phyloP scores from a whole-genome alignment of 768 basidiomycete species.

The Rhodotorula paludigena region DNA sequence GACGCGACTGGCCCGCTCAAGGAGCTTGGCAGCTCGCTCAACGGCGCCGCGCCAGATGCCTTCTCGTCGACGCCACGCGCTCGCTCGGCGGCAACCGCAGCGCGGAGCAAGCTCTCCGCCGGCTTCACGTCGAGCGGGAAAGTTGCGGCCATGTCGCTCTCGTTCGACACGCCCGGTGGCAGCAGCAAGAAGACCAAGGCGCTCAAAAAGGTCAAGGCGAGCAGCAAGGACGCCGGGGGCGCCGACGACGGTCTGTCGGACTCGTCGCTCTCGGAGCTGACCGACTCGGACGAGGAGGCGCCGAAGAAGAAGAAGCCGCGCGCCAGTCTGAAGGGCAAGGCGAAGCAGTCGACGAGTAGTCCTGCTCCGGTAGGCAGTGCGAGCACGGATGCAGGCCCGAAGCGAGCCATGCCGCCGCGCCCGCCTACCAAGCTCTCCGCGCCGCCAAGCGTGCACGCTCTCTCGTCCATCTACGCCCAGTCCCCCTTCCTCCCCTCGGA shows the following conservation, averaged over 20 bases:
- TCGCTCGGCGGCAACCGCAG: neutral
- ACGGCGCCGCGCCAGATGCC: neutral
- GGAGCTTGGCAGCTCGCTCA: neutral
- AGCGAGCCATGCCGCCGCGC: constrained; percentile 12
- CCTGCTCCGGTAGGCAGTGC: neutral
- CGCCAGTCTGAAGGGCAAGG: neutral
- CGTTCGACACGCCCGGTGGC: neutral
- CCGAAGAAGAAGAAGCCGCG: too few relatives aligned
- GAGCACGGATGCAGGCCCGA: neutral
- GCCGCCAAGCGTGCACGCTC: neutral
- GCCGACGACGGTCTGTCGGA: neutral
- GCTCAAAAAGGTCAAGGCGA: neutral
- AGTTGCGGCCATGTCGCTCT: neutral
- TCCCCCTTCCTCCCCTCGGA: neutral
- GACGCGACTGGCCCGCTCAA: constrained; percentile 1
- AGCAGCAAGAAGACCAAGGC: neutral
- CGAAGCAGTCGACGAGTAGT: neutral
- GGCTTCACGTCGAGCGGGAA: neutral
- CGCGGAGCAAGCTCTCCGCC: neutral
- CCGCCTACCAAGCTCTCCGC: neutral
- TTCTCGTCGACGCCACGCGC: neutral
- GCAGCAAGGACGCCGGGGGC: neutral
- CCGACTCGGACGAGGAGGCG: constrained; percentile 15
- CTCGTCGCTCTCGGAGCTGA: constrained; percentile 13
- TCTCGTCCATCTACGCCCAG: constrained; percentile 1